Base-by-base conservation (phyloP, 176 grass and related monocot genomes). In the Echinochloa phyllopogon region DNA sequence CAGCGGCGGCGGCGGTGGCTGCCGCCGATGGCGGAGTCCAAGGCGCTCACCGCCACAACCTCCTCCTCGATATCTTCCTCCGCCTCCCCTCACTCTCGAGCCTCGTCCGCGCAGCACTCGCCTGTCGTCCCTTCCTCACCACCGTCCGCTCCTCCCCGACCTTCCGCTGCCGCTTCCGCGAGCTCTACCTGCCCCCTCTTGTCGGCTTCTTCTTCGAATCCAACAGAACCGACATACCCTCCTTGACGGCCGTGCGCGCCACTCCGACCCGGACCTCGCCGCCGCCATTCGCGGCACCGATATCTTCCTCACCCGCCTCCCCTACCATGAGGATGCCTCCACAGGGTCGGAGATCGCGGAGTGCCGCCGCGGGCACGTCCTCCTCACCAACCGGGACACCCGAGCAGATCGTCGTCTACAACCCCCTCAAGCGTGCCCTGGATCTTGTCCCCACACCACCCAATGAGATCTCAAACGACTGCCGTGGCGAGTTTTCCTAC, bases 21-120 rank as follows among this genome's bases (percentile, higher is more conserved):
- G 15, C 2, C 52, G 52, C 52, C 52, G 52, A 3, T 16, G 52
- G 52, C 52, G 52, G 6, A 20, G 20, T 3, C 52, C 17, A 16
- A 55, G 8, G 2, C 10, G 8, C 47, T 10, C 12, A 11, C 47
- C 17, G 9, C 40, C 40, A 69, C 40, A 39, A 69, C 20, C 20
- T 69, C 20, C 37, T 69, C 66, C 38, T 16, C 69, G 69, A 72
- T n/a, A 45, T 49, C n/a, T 48, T 72, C 69, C 13, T 72, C 69
- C 69, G n/a, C 69, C 43, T 72, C 69, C 37, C 37, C 29, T n/a
- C 37, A 27, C 24, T 56, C 17, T 17, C 33, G n/a, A 25, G 57
- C 57, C 57, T 60, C n/a, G n/a, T 60, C 57, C 57, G 57, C 8
- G 57, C 57, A 21, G 57, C 57, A 6, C 6, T 25, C 57, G 20